Percentiles rank a stretch among this genome's conserved stretches.
Evolutionary conservation across 1,284 basidiomycete species (phyloP).

Genomic region (Mixia osmundae): DNA sequence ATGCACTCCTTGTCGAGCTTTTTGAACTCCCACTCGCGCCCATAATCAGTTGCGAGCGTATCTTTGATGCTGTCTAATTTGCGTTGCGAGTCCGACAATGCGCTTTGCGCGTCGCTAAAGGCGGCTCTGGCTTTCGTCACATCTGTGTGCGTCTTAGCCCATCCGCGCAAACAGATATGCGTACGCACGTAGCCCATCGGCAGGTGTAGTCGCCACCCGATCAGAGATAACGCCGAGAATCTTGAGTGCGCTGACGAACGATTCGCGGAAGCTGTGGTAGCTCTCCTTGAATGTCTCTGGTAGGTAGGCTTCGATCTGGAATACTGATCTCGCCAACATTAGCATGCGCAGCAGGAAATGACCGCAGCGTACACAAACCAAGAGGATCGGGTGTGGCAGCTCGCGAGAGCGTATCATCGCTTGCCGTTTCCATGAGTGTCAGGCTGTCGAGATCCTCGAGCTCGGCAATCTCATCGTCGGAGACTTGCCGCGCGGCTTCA

Average conservation of each 20-base stretch:
- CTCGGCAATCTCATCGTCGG: slow-evolving; percentile 49
- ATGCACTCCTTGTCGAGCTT: slow-evolving; percentile 68
- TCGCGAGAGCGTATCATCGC: slow-evolving; percentile 1
- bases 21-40: slow-evolving; percentile 77
- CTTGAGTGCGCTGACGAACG: slow-evolving; percentile 39
- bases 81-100: slow-evolving; percentile 35
- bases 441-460: slow-evolving; percentile 20
- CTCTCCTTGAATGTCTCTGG: slow-evolving; percentile 55
- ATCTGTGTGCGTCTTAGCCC: slow-evolving; percentile 10
- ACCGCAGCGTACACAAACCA: too few relatives aligned
- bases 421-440: slow-evolving; percentile 1
- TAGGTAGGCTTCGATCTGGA: slow-evolving; percentile 58
- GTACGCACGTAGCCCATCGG: slow-evolving; percentile 9
- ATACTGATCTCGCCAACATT: slow-evolving; percentile 32
- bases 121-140: slow-evolving; percentile 30
- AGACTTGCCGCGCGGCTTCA: slow-evolving; percentile 34
- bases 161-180: not conserved
- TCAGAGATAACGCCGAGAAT: slow-evolving; percentile 36
- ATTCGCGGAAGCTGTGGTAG: slow-evolving; percentile 46
- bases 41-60: slow-evolving; percentile 40
- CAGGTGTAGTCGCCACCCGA: not conserved
- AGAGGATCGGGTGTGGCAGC: not conserved
- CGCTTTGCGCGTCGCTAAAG: slow-evolving; percentile 22
- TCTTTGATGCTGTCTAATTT: slow-evolving; percentile 28
- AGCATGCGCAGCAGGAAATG: not conserved